These are phyloP conservation scores for Yarrowia galli DNA, from an alignment of 1,139 yeast species.

Conservation along the genomic window DNA sequence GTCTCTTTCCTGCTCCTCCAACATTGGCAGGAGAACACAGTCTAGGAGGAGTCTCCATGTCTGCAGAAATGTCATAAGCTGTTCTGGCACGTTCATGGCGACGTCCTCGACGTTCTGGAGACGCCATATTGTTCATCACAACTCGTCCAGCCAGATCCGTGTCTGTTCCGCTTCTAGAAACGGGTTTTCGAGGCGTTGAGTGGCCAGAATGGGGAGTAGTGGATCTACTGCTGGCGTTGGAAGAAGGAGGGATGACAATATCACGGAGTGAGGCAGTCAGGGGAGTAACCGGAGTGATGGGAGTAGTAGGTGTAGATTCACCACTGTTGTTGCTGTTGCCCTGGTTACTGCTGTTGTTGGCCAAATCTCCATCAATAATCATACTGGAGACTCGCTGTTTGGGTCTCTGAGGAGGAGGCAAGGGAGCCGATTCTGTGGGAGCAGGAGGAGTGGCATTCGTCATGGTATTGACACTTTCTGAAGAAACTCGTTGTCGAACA, in stretches of 20 bases:
- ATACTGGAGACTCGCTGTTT: constrained; percentile 15
- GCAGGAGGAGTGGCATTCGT: neutral
- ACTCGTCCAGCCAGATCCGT: constrained; percentile 12
- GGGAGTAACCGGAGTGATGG: neutral
- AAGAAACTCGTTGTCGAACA: constrained; percentile 10
- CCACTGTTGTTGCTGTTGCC: neutral
- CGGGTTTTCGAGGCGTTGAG: constrained; percentile 28
- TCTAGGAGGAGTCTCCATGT: neutral
- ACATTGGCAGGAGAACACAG: constrained; percentile 18
- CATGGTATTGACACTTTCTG: constrained; percentile 12
- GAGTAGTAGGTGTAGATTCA: neutral
- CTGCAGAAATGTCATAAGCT: neutral
- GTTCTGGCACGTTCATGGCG: constrained; percentile 9
- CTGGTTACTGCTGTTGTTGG: too few species aligned
- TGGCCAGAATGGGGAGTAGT: constrained; percentile 11
- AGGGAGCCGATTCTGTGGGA: constrained; percentile 1
- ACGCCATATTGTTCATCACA: constrained; percentile 18
- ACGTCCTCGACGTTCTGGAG: constrained; percentile 24
- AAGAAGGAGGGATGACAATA: constrained; percentile 1
- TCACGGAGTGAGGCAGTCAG: neutral
- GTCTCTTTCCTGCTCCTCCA: neutral
- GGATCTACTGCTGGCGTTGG: neutral
- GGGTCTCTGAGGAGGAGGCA: neutral
- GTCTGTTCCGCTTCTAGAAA: constrained; percentile 10
- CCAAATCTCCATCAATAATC: neutral